Conservation (phyloP, 441 rosid species). For the Brassica balearica region DNA sequence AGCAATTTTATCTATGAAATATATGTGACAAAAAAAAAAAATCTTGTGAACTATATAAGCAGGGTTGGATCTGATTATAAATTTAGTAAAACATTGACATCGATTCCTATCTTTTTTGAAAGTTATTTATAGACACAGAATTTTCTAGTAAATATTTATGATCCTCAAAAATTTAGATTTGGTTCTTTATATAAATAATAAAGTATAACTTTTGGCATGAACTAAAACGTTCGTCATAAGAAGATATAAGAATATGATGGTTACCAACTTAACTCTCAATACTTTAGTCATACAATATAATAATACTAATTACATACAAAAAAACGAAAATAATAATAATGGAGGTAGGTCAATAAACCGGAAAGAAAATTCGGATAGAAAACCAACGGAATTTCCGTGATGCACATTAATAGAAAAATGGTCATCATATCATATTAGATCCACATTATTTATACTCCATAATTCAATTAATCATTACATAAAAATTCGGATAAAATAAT, state of each 20-base stretch:
- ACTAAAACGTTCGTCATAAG: neutral
- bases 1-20: neutral
- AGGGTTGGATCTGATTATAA: neutral
- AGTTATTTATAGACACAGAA: neutral
- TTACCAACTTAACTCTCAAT: neutral
- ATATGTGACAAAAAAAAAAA: neutral
- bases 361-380: slow-evolving; percentile 21
- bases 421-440: slow-evolving; percentile 21
- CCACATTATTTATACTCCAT: neutral
- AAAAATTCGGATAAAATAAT: slow-evolving; percentile 29
- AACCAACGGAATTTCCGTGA: slow-evolving; percentile 41
- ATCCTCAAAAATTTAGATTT: neutral
- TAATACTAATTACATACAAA: neutral
- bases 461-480: neutral
- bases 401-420: slow-evolving; percentile 18
- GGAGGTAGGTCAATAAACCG: slow-evolving; percentile 18
- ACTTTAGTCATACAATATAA: neutral
- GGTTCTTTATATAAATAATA: neutral
- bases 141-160: neutral
- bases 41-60: neutral
- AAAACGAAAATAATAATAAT: neutral
- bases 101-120: neutral
- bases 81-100: neutral
- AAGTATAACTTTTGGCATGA: neutral
- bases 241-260: neutral